Evolutionary conservation across 441 rosid genomes (phyloP).

Genomic region (Biscutella auriculata): DNA sequence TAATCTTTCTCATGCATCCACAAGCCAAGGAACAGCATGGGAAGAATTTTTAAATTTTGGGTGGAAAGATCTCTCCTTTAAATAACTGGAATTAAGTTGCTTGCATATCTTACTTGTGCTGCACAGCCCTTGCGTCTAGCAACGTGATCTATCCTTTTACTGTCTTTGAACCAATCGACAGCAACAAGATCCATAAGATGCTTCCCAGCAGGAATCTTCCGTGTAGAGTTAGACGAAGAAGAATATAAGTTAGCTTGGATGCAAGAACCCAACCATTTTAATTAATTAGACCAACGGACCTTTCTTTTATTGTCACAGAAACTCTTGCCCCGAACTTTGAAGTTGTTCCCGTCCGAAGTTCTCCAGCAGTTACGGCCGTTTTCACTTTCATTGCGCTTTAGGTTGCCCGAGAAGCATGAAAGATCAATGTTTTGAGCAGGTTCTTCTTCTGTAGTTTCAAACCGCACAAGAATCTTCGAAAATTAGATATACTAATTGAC

Average conservation of each 20-base stretch:
- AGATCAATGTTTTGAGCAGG: constrained; percentile 60
- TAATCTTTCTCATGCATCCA: too few species aligned
- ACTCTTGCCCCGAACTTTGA: constrained; percentile 87
- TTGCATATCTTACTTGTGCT: constrained; percentile 56
- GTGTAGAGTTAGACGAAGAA: too few species aligned
- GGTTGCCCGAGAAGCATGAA: constrained; percentile 79
- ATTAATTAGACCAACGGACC: too few species aligned
- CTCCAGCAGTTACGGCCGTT: constrained; percentile 88
- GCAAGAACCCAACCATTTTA: too few species aligned
- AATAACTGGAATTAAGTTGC: background rate
- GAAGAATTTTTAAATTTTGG: too few species aligned
- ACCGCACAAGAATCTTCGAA: too few species aligned
- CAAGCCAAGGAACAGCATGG: too few species aligned
- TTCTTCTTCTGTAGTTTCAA: constrained; percentile 61
- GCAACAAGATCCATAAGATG: constrained; percentile 97
- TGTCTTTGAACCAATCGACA: constrained; percentile 98
- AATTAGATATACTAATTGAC: too few species aligned
- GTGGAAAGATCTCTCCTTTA: too few species aligned
- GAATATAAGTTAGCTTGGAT: too few species aligned
- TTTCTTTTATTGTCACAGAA: constrained; percentile 84
- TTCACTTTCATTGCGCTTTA: constrained; percentile 76
- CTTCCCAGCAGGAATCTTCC: constrained; percentile 88
- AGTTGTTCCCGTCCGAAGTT: constrained; percentile 79
- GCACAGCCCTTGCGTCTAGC: constrained; percentile 91
- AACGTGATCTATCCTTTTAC: constrained; percentile 94